Evolutionary conservation across 805 yeast genomes (phyloP).

Genomic region (Metschnikowia hibisci): DNA sequence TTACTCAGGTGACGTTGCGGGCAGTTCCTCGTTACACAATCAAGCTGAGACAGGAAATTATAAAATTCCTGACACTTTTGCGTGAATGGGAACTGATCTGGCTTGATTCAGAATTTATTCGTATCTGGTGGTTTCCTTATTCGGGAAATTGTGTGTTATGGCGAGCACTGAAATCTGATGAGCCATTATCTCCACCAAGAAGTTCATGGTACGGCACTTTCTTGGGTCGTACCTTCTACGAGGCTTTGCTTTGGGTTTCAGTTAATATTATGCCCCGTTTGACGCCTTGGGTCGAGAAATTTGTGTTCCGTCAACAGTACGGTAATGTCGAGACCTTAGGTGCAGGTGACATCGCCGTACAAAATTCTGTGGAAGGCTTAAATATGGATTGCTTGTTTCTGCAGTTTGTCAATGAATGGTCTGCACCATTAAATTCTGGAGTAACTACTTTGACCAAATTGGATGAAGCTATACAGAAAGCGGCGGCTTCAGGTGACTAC

Average conservation of each 20-base stretch:
- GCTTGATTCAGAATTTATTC: conserved; percentile 84
- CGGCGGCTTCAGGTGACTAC: conserved; percentile 57
- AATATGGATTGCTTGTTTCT: conserved; percentile 94
- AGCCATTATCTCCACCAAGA: conserved; percentile 59
- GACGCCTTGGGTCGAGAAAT: conserved; percentile 81
- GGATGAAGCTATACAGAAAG: conserved; percentile 56
- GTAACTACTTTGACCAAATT: conserved; percentile 64
- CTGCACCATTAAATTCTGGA: conserved; percentile 81
- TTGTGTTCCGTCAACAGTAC: conserved; percentile 81
- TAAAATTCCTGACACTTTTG: conserved; percentile 69
- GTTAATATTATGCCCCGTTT: conserved; percentile 68
- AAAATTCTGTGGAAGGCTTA: conserved; percentile 78
- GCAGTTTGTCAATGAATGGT: conserved; percentile 96
- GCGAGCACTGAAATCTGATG: conserved; percentile 79
- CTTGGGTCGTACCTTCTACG: conserved; percentile 76
- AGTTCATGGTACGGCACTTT: conserved; percentile 82
- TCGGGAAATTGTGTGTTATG: conserved; percentile 80
- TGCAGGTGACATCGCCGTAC: conserved; percentile 62
- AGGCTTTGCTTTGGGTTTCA: conserved; percentile 72
- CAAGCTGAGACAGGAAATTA: conserved; percentile 75
- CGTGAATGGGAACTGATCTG: conserved; percentile 74
- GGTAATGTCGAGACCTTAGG: conserved; percentile 68
- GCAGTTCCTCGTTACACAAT: conserved; percentile 81
- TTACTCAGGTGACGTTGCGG: conserved; percentile 80
- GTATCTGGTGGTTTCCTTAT: conserved; percentile 98